Evolutionary conservation across 1,139 yeast genomes (phyloP).

Genomic region (Pichia terricola): DNA sequence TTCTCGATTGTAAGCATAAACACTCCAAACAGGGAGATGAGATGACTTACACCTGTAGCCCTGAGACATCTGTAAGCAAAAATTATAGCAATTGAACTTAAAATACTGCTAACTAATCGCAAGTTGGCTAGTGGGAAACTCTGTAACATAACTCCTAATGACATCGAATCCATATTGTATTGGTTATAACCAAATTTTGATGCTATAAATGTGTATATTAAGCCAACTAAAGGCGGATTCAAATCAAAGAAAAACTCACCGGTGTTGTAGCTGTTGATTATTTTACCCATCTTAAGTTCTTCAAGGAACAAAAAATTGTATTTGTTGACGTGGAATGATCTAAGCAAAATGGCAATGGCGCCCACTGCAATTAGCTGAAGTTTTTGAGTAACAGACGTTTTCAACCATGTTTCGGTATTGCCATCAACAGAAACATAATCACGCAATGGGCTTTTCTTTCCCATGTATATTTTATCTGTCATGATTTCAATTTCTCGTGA

Average conservation of each 20-base stretch:
- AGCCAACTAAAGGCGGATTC: constrained; percentile 53
- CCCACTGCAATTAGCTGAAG: constrained; percentile 4
- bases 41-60: constrained; percentile 34
- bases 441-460: background rate
- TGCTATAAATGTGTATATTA: constrained; percentile 39
- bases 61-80: constrained; percentile 42
- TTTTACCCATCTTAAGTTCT: constrained; percentile 30
- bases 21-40: constrained; percentile 37
- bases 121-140: constrained; percentile 34
- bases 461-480: background rate
- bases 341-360: constrained; percentile 18
- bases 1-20: constrained; percentile 43
- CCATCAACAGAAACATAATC: background rate
- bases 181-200: constrained; percentile 30
- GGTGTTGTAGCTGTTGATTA: constrained; percentile 50
- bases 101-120: constrained; percentile 45
- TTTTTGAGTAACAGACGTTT: background rate
- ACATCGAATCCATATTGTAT: background rate
- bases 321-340: constrained; percentile 29
- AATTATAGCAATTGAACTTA: constrained; percentile 39
- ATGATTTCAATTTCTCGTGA: no score
- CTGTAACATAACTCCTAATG: background rate
- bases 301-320: constrained; percentile 45
- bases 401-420: background rate
- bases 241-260: constrained; percentile 56